Evolutionary conservation across 140 eudicot species (phyloP).

Genomic region (Bidens hawaiensis): DNA sequence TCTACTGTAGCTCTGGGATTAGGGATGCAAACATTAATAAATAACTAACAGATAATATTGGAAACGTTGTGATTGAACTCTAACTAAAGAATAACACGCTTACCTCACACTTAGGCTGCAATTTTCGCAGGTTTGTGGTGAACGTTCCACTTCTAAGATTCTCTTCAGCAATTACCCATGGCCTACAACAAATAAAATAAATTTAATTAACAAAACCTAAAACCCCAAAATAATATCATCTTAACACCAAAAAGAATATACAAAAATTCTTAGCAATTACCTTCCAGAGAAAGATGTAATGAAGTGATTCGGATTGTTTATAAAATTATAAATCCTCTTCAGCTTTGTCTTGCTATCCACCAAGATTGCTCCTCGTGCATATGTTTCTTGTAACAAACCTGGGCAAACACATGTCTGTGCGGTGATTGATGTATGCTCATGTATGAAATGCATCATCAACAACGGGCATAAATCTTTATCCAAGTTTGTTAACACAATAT

Average conservation of each 20-base stretch:
- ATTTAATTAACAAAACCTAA: constrained; percentile 8
- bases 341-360: constrained; percentile 34
- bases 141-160: constrained; percentile 28
- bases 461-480: constrained; percentile 52
- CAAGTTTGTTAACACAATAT: constrained; percentile 49
- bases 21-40: constrained; percentile 12
- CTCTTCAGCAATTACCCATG: constrained; percentile 59
- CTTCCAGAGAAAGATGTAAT: constrained; percentile 66
- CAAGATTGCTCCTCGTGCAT: constrained; percentile 56
- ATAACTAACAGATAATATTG: constrained; percentile 1
- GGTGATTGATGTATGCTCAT: constrained; percentile 40
- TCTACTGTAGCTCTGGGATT: constrained; percentile 18
- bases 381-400: constrained; percentile 37
- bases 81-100: neutral
- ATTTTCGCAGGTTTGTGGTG: constrained; percentile 26
- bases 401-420: constrained; percentile 51
- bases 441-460: constrained; percentile 45
- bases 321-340: constrained; percentile 38
- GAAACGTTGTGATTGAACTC: neutral
- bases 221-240: neutral
- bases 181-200: constrained; percentile 39
- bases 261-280: constrained; percentile 25
- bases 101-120: constrained; percentile 47
- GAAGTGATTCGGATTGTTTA: constrained; percentile 50
- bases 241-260: neutral